Evolutionary conservation across 2,329 filamentous ascomycete genomes (phyloP), one percentile per base, ranked within the genome.

Genomic region (Penicillium sp.): DNA sequence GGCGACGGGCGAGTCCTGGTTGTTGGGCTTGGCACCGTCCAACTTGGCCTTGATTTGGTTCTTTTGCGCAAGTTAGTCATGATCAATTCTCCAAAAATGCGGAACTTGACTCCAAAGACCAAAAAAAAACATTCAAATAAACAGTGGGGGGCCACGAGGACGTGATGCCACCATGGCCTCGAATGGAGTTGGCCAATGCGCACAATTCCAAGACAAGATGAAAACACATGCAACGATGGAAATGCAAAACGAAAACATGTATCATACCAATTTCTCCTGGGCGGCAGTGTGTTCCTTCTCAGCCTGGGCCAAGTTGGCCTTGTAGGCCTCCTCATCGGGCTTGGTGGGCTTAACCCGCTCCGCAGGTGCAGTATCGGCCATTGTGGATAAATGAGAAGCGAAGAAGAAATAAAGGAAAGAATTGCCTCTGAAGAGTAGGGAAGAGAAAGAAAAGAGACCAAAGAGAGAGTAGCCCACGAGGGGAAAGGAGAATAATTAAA

Each of bases 41-140:
- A 98, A 86, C 81, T 97, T 96, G 74, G 88, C 85, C 79, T 92
- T 93, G 79, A 95, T 82, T 64, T 88, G 87, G 72, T 90, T 93
- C 93, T 98, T 39, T 57, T 57, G 16, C 92, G 71, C n/a, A 61
- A 60, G 55, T 65, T 58, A 59, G 61, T 50, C 48, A 51, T 55
- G 57, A 64, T 21, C 21, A 26, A 3, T 14, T 39, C 8, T n/a
- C 8, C 27, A 39, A 16, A 9, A 35, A n/a, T 19, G 27, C 14
- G 13, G 13, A 7, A 7, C 9, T 26, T 13, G 22, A 27, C 50
- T 29, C 46, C 45, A 35, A 48, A 49, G 42, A 52, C 33, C 27
- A 50, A 27, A 46, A 43, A 42, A 22, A 42, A 39, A 43, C 44
- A 53, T 19, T 39, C 7, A 8, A 33, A 27, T n/a, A 13, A 50